phyloP scores from a whole-genome alignment of 441 rosid species.

The Adansonia grandidieri region DNA sequence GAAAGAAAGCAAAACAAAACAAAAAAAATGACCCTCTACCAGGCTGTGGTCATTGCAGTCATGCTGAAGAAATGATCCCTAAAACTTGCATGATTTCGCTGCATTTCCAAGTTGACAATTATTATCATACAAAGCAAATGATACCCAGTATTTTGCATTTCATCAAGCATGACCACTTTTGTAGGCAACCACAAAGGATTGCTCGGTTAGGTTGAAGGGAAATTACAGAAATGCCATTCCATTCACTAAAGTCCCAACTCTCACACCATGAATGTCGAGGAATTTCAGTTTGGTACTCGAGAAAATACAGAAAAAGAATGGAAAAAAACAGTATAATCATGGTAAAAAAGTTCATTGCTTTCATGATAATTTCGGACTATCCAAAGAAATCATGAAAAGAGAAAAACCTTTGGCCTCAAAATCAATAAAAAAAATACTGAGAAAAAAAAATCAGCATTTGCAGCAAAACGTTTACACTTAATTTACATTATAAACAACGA shows the following conservation, averaged over 20 bases:
- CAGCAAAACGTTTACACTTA: background rate
- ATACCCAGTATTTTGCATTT: background rate
- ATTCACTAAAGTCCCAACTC: background rate
- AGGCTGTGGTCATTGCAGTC: constrained; percentile 10
- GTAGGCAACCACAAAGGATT: background rate
- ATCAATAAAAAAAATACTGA: background rate
- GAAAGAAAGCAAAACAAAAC: background rate
- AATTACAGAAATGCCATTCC: background rate
- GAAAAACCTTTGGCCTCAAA: background rate
- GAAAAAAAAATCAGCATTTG: background rate
- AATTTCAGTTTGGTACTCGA: background rate
- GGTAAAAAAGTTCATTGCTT: background rate
- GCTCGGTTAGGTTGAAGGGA: background rate
- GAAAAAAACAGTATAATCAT: background rate
- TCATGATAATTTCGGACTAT: background rate
- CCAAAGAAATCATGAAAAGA: background rate
- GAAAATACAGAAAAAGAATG: background rate
- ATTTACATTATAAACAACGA: background rate
- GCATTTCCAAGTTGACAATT: background rate
- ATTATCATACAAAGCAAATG: background rate
- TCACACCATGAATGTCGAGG: background rate
- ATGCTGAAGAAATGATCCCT: background rate
- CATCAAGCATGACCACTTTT: background rate
- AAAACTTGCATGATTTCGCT: background rate
- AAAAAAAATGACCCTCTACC: background rate